phyloP scores from a whole-genome alignment of 73 alveolate genomes.

The Urostyla sp. region DNA sequence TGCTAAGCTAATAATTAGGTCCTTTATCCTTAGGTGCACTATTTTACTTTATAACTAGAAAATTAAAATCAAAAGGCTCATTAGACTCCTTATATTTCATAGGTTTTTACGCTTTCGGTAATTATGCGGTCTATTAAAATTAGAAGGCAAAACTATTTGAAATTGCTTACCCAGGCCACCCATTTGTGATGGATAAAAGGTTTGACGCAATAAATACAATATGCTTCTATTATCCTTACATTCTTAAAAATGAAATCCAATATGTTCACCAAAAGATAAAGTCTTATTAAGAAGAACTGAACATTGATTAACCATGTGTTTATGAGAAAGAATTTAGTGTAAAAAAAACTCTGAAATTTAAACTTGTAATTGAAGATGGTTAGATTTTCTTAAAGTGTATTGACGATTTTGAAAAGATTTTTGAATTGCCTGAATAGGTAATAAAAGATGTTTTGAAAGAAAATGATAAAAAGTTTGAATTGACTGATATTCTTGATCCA shows the following conservation, averaged over 20 bases:
- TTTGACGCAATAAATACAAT: neutral
- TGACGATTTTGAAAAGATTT: slow-evolving; percentile 40
- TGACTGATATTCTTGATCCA: slow-evolving; percentile 47
- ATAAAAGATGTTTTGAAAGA: neutral
- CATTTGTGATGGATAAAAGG: neutral
- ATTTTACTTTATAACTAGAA: neutral
- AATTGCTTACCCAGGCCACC: slow-evolving; percentile 42
- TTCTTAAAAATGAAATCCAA: slow-evolving; percentile 44
- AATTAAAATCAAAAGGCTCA: slow-evolving; percentile 2
- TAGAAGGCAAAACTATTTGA: slow-evolving; percentile 16
- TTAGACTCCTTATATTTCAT: slow-evolving; percentile 14
- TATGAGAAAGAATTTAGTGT: slow-evolving; percentile 5
- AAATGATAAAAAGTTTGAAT: neutral
- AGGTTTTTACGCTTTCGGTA: neutral
- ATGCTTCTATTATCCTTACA: slow-evolving; percentile 4
- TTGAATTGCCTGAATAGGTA: neutral
- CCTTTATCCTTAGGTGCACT: neutral
- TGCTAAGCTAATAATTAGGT: neutral
- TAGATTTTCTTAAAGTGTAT: slow-evolving; percentile 24
- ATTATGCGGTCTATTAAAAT: neutral
- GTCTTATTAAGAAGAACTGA: neutral
- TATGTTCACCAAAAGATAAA: slow-evolving; percentile 8
- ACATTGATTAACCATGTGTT: neutral
- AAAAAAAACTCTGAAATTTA: neutral
- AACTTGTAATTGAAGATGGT: slow-evolving; percentile 12